Conservation (phyloP, 1,284 basidiomycete genomes). For the Peniophora sp. region DNA sequence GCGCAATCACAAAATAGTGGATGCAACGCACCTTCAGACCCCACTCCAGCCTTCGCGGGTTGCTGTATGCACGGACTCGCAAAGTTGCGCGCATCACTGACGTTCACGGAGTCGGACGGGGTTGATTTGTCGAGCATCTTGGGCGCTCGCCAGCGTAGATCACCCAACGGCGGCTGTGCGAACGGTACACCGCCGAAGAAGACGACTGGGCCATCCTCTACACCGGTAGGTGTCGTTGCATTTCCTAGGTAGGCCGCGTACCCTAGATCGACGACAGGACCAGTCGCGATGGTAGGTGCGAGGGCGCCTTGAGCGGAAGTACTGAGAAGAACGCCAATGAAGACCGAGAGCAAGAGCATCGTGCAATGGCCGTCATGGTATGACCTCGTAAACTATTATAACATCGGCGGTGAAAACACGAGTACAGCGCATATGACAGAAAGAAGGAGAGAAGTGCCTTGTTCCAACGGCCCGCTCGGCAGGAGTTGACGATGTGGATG, state of each 20-base stretch:
- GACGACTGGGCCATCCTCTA: conserved; percentile 25
- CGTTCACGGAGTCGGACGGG: conserved; percentile 7
- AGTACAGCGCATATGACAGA: too few species aligned
- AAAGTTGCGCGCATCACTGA: conserved; percentile 34
- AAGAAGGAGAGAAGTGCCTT: too few species aligned
- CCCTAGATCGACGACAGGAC: conserved; percentile 39
- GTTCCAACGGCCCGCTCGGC: too few species aligned
- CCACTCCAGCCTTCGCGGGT: conserved; percentile 33
- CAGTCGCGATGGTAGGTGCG: too few species aligned
- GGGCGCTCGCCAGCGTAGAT: conserved; percentile 41
- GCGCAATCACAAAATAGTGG: too few species aligned
- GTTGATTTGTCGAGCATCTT: conserved; percentile 32
- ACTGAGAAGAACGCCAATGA: too few species aligned
- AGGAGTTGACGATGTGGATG: too few species aligned
- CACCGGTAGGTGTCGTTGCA: conserved; percentile 29
- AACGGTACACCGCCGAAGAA: conserved; percentile 46
- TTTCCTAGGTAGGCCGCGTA: conserved; percentile 41
- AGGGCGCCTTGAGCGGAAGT: too few species aligned
- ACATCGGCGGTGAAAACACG: too few species aligned
- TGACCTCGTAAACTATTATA: too few species aligned
- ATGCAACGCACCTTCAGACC: conserved; percentile 26
- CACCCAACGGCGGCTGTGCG: conserved; percentile 46
- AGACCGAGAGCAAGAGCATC: too few species aligned
- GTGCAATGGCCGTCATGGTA: too few species aligned
- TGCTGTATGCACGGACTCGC: conserved; percentile 34